These are phyloP conservation scores for Asparagopsis taxiformis DNA, from an alignment of 31 red algal genomes.

Conservation along the genomic window DNA sequence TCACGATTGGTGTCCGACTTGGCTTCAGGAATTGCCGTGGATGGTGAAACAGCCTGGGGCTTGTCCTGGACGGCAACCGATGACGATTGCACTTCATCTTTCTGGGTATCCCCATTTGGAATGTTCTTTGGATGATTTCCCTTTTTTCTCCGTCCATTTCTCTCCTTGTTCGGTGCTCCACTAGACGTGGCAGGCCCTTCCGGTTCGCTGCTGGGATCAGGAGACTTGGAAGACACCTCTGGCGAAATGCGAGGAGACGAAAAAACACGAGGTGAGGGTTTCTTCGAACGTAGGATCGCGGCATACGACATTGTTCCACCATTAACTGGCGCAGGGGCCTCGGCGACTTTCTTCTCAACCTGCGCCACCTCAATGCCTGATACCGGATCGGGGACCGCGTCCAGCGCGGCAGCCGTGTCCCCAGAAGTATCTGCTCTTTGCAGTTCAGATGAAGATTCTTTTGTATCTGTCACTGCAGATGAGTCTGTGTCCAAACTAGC, in stretches of 20 bases:
- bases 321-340: neutral
- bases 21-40: no score
- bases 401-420: neutral
- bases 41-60: neutral
- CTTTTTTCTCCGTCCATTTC: no score
- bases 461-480: slow-evolving; percentile 1
- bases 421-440: neutral
- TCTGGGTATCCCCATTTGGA: no score
- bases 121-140: no score
- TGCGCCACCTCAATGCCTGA: neutral
- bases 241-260: neutral
- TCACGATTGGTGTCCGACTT: neutral
- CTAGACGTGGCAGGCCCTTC: no score
- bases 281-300: slow-evolving; percentile 58
- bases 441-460: neutral
- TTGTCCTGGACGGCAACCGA: neutral
- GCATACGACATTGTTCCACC: slow-evolving; percentile 57
- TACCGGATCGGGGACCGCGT: neutral
- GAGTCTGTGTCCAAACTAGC: slow-evolving; percentile 4
- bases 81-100: neutral
- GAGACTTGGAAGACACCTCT: neutral
- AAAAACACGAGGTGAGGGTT: slow-evolving; percentile 10
- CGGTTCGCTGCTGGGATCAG: neutral
- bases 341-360: neutral
- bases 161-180: no score